Evolutionary conservation across 371 early-diverging fungal genomes (phyloP), one percentile per base, ranked within the genome.

Genomic region (Mucor circinelloides): DNA sequence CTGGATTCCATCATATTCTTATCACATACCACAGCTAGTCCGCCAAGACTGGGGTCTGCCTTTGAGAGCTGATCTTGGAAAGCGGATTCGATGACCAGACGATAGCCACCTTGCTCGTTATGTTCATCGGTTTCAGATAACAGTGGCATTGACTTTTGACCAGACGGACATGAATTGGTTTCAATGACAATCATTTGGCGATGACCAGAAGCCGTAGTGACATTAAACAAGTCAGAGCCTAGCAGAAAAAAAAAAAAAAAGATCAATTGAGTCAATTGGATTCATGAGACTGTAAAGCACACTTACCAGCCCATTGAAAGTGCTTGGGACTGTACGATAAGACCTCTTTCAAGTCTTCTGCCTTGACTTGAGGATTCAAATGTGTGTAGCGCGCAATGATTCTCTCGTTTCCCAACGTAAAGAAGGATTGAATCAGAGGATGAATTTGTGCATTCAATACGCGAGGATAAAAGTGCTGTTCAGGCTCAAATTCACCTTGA

Each of bases 161-260:
- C 97, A n/a, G 94, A 93, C 1, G 97, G 97, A 67, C 97, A 95
- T 28, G 94, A 94, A 76, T 95, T 95, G 55, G 97, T 95, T 74
- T 96, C 97, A 54, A 96, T 92, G n/a, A 96, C 91, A 74, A 96
- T 94, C 97, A 96, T 96, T 78, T 95, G 95, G 44, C 95, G 90
- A 68, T 92, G 92, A 13, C 97, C 97, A 54, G 80, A 82, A 1
- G 90, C 85, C 10, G 94, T 95, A 2, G 95, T 95, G 54, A 95
- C 95, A 79, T 94, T 94, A 76, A 96, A 95, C 59, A 96, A 79
- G 82, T 96, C 97, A 3, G 93, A 94, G 10, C 94, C 73, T 72
- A 66, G 31, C 13, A 27, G 8, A 13, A 1, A 31, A 32, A 12
- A 17, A 9, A 30, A 17, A 13, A 1, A 31, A 32, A 12, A 17